phyloP scores from a whole-genome alignment of 139 green algal species.

The Edaphochlamys debaryana region DNA sequence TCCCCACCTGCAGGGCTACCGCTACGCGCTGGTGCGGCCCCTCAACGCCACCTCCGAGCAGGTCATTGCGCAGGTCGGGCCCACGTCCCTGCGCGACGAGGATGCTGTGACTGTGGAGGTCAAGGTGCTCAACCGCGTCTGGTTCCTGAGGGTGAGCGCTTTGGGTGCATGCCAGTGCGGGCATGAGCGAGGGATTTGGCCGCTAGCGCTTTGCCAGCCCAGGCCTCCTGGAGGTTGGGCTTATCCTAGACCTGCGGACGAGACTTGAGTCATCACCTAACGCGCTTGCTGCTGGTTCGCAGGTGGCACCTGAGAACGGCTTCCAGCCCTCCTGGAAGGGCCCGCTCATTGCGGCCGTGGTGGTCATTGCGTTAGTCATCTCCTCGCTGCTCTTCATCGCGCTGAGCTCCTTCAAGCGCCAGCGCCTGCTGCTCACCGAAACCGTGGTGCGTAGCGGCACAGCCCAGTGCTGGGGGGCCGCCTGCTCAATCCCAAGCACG shows the following conservation, averaged over 20 bases:
- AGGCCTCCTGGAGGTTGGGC: too few species aligned
- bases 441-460: slow-evolving; percentile 39
- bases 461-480: not conserved
- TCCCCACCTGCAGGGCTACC: slow-evolving; percentile 1
- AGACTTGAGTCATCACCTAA: too few species aligned
- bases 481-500: too few species aligned
- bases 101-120: slow-evolving; percentile 33
- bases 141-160: slow-evolving; percentile 14
- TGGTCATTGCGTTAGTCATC: slow-evolving; percentile 52
- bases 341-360: slow-evolving; percentile 46
- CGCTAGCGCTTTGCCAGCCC: too few species aligned
- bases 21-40: slow-evolving; percentile 14
- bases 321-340: slow-evolving; percentile 25
- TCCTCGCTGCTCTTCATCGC: slow-evolving; percentile 45
- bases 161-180: too few species aligned
- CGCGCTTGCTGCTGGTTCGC: not conserved
- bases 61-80: not conserved
- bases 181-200: too few species aligned
- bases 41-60: slow-evolving; percentile 13
- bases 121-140: slow-evolving; percentile 13
- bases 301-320: slow-evolving; percentile 10
- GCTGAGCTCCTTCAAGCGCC: slow-evolving; percentile 44
- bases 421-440: slow-evolving; percentile 50
- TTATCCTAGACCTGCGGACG: too few species aligned
- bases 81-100: not conserved